Conservation (phyloP, 306 rosid genomes). For the Dalbergia cultrata region DNA sequence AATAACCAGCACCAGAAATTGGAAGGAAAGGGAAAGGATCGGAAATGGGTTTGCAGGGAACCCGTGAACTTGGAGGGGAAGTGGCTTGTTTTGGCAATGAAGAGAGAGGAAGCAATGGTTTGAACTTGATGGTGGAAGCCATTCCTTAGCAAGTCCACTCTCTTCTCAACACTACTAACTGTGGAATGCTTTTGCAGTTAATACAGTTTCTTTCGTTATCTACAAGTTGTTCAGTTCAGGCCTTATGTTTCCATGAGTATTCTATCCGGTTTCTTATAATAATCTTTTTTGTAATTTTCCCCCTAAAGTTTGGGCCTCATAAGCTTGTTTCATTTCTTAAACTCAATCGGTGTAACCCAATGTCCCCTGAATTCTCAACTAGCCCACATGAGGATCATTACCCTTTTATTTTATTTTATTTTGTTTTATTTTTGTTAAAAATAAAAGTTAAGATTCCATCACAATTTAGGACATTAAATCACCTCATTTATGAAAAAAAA, state of each 20-base stretch:
- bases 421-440: too few relatives aligned
- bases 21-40: conserved; percentile 43
- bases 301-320: neutral
- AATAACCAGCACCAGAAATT: neutral
- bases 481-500: too few relatives aligned
- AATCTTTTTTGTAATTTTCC: neutral
- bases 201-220: conserved; percentile 58
- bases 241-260: conserved; percentile 53
- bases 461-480: neutral
- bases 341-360: neutral
- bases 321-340: neutral
- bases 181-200: conserved; percentile 26
- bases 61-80: conserved; percentile 44
- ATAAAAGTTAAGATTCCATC: neutral
- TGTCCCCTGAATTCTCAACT: neutral
- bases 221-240: conserved; percentile 36
- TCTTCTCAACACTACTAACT: neutral
- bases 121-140: conserved; percentile 66
- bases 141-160: conserved; percentile 46
- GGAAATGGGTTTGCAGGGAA: conserved; percentile 55
- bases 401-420: too few relatives aligned
- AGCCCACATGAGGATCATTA: neutral
- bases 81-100: conserved; percentile 56
- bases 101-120: conserved; percentile 64
- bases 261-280: conserved; percentile 40